Conservation (phyloP, 768 basidiomycete species). For the Atractiella rhizophila region DNA sequence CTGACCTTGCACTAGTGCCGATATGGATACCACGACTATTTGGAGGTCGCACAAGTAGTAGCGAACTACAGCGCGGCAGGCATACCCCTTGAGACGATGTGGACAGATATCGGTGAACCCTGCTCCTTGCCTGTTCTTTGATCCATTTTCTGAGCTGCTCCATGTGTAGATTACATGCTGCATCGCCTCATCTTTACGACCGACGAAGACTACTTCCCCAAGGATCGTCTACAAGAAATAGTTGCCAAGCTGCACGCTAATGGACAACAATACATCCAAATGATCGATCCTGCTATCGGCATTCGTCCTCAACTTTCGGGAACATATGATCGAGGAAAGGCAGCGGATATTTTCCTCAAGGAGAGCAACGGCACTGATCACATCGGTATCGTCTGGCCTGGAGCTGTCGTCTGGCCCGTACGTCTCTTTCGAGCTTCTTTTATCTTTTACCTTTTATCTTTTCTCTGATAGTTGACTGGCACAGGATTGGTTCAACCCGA, state of each 20-base stretch:
- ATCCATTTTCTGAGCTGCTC: background rate
- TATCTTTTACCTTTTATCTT: background rate
- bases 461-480: background rate
- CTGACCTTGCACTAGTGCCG: conserved; percentile 12
- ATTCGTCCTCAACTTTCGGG: conserved; percentile 29
- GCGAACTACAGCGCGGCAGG: background rate
- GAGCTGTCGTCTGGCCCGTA: conserved; percentile 16
- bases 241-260: conserved; percentile 36
- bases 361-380: conserved; percentile 6
- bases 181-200: conserved; percentile 41
- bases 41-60: conserved; percentile 4
- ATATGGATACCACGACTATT: conserved; percentile 9
- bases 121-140: background rate
- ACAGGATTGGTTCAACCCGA: conserved; percentile 16
- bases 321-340: conserved; percentile 33
- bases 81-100: conserved; percentile 6
- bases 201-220: conserved; percentile 42
- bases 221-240: conserved; percentile 40
- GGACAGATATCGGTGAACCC: background rate
- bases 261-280: conserved; percentile 35
- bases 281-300: conserved; percentile 49
- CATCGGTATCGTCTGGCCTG: conserved; percentile 17
- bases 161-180: conserved; percentile 34
- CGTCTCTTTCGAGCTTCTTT: background rate
- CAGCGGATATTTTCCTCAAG: conserved; percentile 17